Evolutionary conservation across 805 yeast genomes (phyloP).

Genomic region (Alloascoidea hylecoeti): DNA sequence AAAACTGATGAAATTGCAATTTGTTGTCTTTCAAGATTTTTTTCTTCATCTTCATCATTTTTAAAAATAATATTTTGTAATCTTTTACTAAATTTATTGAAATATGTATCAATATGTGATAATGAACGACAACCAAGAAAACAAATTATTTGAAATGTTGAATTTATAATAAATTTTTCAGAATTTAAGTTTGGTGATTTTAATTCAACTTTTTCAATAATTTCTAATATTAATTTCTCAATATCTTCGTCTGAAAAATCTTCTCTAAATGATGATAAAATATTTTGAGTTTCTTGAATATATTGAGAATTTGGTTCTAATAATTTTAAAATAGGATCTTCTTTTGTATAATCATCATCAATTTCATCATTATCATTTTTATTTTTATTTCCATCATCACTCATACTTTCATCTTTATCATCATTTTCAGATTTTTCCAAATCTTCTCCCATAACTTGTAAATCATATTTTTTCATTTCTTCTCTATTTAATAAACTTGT

Average conservation of each 20-base stretch:
- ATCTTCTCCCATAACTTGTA: slow-evolving; percentile 16
- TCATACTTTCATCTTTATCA: neutral
- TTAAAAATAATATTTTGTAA: slow-evolving; percentile 17
- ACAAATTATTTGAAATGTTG: slow-evolving; percentile 59
- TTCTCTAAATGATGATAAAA: slow-evolving; percentile 19
- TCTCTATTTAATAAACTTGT: slow-evolving; percentile 22
- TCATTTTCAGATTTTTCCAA: neutral
- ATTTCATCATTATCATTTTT: neutral
- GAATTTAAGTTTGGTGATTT: slow-evolving; percentile 7
- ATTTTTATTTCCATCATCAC: neutral
- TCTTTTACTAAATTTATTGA: slow-evolving; percentile 21
- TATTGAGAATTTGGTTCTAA: slow-evolving; percentile 22
- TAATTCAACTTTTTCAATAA: slow-evolving; percentile 13
- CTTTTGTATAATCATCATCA: slow-evolving; percentile 11
- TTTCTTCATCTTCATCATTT: slow-evolving; percentile 12
- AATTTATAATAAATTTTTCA: slow-evolving; percentile 35
- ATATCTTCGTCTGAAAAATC: slow-evolving; percentile 14
- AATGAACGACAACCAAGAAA: slow-evolving; percentile 82
- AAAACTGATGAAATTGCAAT: slow-evolving; percentile 43
- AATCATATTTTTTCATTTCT: slow-evolving; percentile 22
- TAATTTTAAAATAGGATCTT: slow-evolving; percentile 24
- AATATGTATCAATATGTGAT: slow-evolving; percentile 53
- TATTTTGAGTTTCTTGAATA: slow-evolving; percentile 18
- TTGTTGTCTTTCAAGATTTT: slow-evolving; percentile 17
- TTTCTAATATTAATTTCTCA: slow-evolving; percentile 14